Percentiles rank a stretch among this genome's conserved stretches.
These are phyloP conservation scores for Pythium rishiriense DNA, from an alignment of 352 stramenopile genomes.

Conservation along the genomic window DNA sequence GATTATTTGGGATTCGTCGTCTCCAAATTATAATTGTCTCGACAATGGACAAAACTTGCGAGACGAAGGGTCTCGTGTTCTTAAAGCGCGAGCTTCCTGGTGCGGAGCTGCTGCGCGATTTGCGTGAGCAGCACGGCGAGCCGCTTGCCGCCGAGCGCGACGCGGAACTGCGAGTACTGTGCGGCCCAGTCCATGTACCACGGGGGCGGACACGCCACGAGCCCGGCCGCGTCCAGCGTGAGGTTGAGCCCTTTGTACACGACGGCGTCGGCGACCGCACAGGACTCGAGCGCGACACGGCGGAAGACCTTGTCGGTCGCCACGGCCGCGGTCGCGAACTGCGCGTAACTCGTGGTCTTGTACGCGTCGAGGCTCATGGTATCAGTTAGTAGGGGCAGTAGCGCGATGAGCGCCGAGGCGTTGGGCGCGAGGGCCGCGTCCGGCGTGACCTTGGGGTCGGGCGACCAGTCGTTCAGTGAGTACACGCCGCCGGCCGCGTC, in stretches of 20 bases:
- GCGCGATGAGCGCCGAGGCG: conserved; percentile 43
- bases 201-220: conserved; percentile 30
- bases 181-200: conserved; percentile 28
- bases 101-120: conserved; percentile 28
- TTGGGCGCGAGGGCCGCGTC: conserved; percentile 29
- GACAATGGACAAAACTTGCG: no score
- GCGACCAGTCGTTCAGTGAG: conserved; percentile 61
- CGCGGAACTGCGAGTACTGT: conserved; percentile 24
- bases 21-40: no score
- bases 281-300: conserved; percentile 29
- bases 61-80: no score
- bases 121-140: conserved; percentile 35
- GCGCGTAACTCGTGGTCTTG: conserved; percentile 7
- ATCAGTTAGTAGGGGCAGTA: conserved; percentile 18
- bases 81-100: conserved; percentile 17
- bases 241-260: conserved; percentile 34
- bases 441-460: conserved; percentile 16
- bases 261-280: conserved; percentile 25
- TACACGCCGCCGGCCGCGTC: conserved; percentile 50
- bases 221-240: conserved; percentile 23
- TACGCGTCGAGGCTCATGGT: conserved; percentile 18
- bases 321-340: conserved; percentile 18
- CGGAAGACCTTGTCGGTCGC: conserved; percentile 20
- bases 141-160: conserved; percentile 31
- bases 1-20: no score